A percentile compares a stretch with the other conserved stretches of the same genome.
Conservation (phyloP, 2,329 filamentous ascomycete genomes). For the Talaromyces sp. region DNA sequence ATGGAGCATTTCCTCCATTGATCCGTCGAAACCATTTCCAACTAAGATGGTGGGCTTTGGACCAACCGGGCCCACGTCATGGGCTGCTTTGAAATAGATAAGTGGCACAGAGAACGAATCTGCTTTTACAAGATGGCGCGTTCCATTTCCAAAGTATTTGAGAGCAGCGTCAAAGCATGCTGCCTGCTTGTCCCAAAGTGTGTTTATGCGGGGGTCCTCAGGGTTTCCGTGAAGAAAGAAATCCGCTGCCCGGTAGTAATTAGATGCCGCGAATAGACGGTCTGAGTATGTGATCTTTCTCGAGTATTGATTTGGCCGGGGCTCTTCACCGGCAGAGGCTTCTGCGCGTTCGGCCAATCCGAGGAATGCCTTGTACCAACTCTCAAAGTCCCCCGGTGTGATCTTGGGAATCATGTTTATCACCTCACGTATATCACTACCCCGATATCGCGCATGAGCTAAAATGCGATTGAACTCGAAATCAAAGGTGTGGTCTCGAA, state of each 20-base stretch:
- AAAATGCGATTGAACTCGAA: conserved; percentile 40
- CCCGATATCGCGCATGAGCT: conserved; percentile 27
- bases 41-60: conserved; percentile 34
- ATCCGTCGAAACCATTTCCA: conserved; percentile 30
- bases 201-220: conserved; percentile 34
- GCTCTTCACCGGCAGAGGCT: conserved; percentile 13
- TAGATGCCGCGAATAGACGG: conserved; percentile 33
- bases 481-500: conserved; percentile 24
- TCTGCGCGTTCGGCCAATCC: conserved; percentile 5
- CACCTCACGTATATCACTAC: conserved; percentile 35
- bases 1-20: conserved; percentile 39
- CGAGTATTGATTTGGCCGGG: conserved; percentile 19
- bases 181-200: conserved; percentile 1
- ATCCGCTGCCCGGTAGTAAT: conserved; percentile 31
- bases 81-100: conserved; percentile 33
- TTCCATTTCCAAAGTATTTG: background rate
- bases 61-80: conserved; percentile 26
- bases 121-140: conserved; percentile 14
- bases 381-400: conserved; percentile 31
- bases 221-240: conserved; percentile 34
- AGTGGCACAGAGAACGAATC: conserved; percentile 21
- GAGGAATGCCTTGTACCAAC: conserved; percentile 36
- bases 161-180: conserved; percentile 2
- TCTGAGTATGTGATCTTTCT: conserved; percentile 13
- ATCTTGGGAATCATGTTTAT: conserved; percentile 33